Base-by-base conservation (phyloP, 441 rosid genomes). In the Syzygium syzygioides region DNA sequence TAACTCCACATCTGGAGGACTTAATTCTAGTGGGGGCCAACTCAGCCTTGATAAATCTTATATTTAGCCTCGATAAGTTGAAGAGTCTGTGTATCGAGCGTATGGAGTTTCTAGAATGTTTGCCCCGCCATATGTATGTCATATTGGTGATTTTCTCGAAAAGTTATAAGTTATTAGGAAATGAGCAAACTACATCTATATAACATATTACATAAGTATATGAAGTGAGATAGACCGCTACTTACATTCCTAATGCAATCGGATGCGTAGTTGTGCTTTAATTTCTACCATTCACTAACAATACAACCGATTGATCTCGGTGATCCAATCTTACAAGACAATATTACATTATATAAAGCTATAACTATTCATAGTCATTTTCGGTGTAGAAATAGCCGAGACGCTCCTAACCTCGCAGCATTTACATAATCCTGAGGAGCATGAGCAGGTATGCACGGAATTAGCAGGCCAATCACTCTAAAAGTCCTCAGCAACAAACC, bases 381-480 rank as follows among this genome's bases (percentile, higher is more conserved):
- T 60, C 14, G 15, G 32, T 1, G 4, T 60, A 28, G 4, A 30
- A 59, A 59, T 59, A 59, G 13, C 6, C 26, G 17, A 1, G 17
- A 60, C 32, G 17, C 57, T 60, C 66, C 32, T 28, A 60, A 60
- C 2, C 32, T 60, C 28, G 17, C 28, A 28, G 32, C 66, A 60
- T 60, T 60, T 60, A 60, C 66, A 87, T 96, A 97, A 89, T 96
- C 98, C 62, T 90, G 95, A 50, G 95, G 89, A 62, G 71, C 86
- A 90, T 97, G 98, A 54, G 95, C 92, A 10, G 96, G 91, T 8
- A 94, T 13, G 1, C 98, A 94, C 3, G 98, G 97, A n/a, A 91
- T n/a, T 30, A 91, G 84, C 80, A 95, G 86, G 37, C 96, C 96
- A 13, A 94, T 64, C 15, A 93, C 34, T 88, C 98, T 94, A 41